These are phyloP conservation scores for Coemansia sp. DNA, from an alignment of 192 early-diverging fungal species.

Conservation along the genomic window DNA sequence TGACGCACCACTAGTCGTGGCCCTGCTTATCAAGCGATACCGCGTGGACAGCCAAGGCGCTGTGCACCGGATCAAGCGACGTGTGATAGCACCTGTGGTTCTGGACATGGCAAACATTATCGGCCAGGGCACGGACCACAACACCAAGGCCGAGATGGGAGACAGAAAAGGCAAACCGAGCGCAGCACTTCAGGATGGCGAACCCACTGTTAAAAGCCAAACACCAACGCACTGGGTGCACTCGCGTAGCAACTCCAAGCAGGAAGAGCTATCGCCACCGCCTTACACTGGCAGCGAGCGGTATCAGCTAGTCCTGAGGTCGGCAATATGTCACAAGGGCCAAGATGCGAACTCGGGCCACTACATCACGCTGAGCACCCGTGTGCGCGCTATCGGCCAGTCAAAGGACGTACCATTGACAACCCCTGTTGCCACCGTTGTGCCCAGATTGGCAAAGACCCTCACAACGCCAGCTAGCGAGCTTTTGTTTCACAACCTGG, in stretches of 20 bases:
- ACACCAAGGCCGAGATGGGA: background rate
- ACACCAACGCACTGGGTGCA: background rate
- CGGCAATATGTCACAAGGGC: slow-evolving; percentile 62
- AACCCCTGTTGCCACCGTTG: background rate
- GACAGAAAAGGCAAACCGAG: slow-evolving; percentile 3
- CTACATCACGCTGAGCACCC: slow-evolving; percentile 49
- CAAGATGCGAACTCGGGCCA: slow-evolving; percentile 50
- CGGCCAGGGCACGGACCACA: slow-evolving; percentile 15
- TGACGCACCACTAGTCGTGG: slow-evolving; percentile 59
- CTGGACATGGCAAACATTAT: slow-evolving; percentile 30
- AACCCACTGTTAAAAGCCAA: background rate
- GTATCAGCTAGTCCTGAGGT: slow-evolving; percentile 55
- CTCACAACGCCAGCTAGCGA: background rate
- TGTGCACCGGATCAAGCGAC: slow-evolving; percentile 46
- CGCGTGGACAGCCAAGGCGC: slow-evolving; percentile 40
- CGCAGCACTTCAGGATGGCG: slow-evolving; percentile 9
- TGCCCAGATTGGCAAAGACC: background rate
- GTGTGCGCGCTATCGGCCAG: slow-evolving; percentile 15
- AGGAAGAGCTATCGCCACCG: slow-evolving; percentile 18
- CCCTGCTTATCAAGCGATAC: slow-evolving; percentile 71
- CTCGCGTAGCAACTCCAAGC: background rate
- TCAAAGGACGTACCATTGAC: background rate
- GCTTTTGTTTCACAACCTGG: background rate
- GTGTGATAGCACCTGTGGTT: slow-evolving; percentile 56
- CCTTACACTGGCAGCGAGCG: slow-evolving; percentile 33